Base-by-base conservation (phyloP, 371 early-diverging fungal genomes). In the Conidiobolus coronatus region DNA sequence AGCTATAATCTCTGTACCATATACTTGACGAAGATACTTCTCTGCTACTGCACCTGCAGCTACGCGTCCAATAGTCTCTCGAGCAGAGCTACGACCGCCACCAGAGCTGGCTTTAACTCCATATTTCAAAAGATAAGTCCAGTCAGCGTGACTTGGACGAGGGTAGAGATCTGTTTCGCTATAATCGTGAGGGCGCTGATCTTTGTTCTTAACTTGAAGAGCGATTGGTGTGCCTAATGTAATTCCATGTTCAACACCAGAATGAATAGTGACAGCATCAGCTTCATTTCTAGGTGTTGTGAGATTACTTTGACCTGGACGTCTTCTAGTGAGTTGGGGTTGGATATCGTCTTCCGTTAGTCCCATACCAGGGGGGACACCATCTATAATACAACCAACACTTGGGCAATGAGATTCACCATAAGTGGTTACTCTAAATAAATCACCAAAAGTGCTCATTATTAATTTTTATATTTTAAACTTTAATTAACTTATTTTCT, bases 341-440 rank as follows among this genome's bases (percentile, higher is more conserved):
- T 93, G 94, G 54, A 95, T 79, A 56, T 93, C 90, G 40, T 56
- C 70, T 67, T 89, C 93, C 9, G 76, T 77, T 50, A 95, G 60
- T 22, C 75, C 70, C 55, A 95, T 62, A 15, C 96, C 94, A 4
- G 96, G 96, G 33, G 96, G 96, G 48, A 77, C 78, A 41, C 91
- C 91, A 56, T 93, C 96, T 49, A 95, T 71, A 52, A 95, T 89
- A 51, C 91, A 91, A 39, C 94, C 94, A 2, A 95, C 94, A 21
- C 81, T 87, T 52, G 87, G 87, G 70, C 96, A 94, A 67, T 95
- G 96, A 17, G 90, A 89, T 68, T 95, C 96, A 52, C 96, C 93
- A 62, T 79, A 93, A 38, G 94, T 95, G n/a, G 89, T 88, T 24
- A 92, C 84, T 51, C 82, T 74, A 64, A 71, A 84, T 46, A 68